These are phyloP conservation scores for Phaeotremella skinneri DNA, from an alignment of 768 basidiomycete genomes.

Conservation along the genomic window DNA sequence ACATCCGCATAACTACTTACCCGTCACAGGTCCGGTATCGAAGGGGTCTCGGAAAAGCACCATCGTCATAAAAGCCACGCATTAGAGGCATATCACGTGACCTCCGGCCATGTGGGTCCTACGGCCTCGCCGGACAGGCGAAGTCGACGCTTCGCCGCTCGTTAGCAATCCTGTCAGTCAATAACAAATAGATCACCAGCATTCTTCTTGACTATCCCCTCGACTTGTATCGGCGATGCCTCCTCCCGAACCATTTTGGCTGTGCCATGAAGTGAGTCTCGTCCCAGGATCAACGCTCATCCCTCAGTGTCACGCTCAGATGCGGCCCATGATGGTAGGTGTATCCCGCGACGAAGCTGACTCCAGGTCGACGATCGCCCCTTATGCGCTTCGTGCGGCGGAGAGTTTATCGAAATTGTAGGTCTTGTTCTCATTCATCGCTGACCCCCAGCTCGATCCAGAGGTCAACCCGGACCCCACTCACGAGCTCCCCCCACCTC, in stretches of 20 bases:
- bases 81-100: too few relatives aligned
- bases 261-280: constrained; percentile 41
- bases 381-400: constrained; percentile 74
- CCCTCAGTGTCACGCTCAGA: constrained; percentile 76
- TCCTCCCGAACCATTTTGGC: constrained; percentile 37
- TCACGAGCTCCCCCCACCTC: constrained; percentile 35
- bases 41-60: too few relatives aligned
- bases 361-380: constrained; percentile 52
- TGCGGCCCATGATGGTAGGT: constrained; percentile 78
- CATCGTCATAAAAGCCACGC: too few relatives aligned
- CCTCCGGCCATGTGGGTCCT: too few relatives aligned
- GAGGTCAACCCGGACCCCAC: constrained; percentile 39
- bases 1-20: too few relatives aligned
- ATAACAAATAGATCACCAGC: too few relatives aligned
- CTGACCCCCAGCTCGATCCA: constrained; percentile 27
- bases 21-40: too few relatives aligned
- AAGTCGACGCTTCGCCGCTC: too few relatives aligned
- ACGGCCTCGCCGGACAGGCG: too few relatives aligned
- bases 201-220: neutral
- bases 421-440: neutral
- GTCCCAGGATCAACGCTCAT: neutral
- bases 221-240: constrained; percentile 18
- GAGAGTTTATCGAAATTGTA: constrained; percentile 78
- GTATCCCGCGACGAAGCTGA: neutral
- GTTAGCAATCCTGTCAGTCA: too few relatives aligned